phyloP scores from a whole-genome alignment of 2,329 filamentous ascomycete genomes.

The Curvularia sp. region DNA sequence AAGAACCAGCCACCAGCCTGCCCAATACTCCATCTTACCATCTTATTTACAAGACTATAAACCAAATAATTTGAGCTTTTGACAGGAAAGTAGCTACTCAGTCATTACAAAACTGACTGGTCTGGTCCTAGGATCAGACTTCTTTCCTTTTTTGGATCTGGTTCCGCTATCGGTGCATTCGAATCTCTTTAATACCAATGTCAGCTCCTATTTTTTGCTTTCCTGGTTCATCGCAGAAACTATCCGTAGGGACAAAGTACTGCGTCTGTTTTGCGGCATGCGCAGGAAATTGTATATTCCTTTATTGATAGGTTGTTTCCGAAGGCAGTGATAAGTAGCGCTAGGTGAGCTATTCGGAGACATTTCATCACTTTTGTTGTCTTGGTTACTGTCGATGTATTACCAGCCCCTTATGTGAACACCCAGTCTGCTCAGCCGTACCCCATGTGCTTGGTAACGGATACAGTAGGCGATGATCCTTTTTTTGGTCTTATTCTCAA shows the following conservation, averaged over 20 bases:
- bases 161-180: background rate
- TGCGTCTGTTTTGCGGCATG: background rate
- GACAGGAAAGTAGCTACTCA: slow-evolving; percentile 6
- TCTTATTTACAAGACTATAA: background rate
- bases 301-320: background rate
- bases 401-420: background rate
- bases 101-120: background rate
- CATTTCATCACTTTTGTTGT: background rate
- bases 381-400: background rate
- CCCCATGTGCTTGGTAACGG: background rate
- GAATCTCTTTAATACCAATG: background rate
- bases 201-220: background rate
- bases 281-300: background rate
- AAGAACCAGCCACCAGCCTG: background rate
- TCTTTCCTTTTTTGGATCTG: slow-evolving; percentile 1
- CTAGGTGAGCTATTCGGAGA: background rate
- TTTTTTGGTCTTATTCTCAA: background rate
- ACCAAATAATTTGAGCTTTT: accelerated
- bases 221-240: background rate
- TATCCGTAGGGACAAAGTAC: background rate
- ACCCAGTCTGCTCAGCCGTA: background rate
- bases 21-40: background rate
- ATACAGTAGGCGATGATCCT: background rate
- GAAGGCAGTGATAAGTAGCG: background rate
- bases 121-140: background rate